phyloP scores from a whole-genome alignment of 495 filamentous ascomycete species.

The Aspergillus homomorphus region DNA sequence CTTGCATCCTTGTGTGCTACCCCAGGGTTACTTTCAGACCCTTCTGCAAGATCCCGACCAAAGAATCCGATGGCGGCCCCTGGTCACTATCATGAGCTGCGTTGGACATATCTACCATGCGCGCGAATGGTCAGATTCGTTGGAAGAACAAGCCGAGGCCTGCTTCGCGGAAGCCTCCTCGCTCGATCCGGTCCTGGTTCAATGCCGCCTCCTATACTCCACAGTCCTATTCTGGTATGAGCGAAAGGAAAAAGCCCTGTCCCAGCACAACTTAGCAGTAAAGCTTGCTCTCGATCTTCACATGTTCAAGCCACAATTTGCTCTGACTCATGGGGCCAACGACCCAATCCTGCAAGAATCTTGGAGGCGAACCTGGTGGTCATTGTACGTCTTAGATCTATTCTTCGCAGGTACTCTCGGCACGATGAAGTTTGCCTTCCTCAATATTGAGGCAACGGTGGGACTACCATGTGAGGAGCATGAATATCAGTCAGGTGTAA shows the following conservation, averaged over 20 bases:
- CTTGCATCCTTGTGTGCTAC: conserved; percentile 27
- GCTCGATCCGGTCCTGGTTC: conserved; percentile 30
- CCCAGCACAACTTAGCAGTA: conserved; percentile 22
- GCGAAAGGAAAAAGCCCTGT: conserved; percentile 21
- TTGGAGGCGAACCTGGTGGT: conserved; percentile 42
- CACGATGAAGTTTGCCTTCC: conserved; percentile 46
- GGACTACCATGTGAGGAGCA: conserved; percentile 74
- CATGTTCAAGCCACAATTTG: conserved; percentile 25
- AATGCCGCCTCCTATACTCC: conserved; percentile 32
- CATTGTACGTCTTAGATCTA: conserved; percentile 29
- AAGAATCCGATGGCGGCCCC: conserved; percentile 17
- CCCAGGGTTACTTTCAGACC: conserved; percentile 16
- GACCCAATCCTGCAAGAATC: conserved; percentile 27
- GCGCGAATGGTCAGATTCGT: conserved; percentile 20
- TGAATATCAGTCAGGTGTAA: conserved; percentile 63
- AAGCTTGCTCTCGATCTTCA: conserved; percentile 38
- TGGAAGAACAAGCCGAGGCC: conserved; percentile 21
- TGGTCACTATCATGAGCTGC: conserved; percentile 24
- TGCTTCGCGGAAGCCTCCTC: conserved; percentile 54
- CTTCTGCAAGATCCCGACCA: conserved; percentile 22
- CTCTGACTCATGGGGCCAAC: conserved; percentile 14
- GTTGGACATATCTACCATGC: conserved; percentile 26
- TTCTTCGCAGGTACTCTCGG: conserved; percentile 31
- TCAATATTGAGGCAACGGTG: conserved; percentile 55
- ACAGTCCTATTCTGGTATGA: conserved; percentile 34